Evolutionary conservation across 2,329 filamentous ascomycete genomes (phyloP).

Genomic region (Metarhizium anisopliae): DNA sequence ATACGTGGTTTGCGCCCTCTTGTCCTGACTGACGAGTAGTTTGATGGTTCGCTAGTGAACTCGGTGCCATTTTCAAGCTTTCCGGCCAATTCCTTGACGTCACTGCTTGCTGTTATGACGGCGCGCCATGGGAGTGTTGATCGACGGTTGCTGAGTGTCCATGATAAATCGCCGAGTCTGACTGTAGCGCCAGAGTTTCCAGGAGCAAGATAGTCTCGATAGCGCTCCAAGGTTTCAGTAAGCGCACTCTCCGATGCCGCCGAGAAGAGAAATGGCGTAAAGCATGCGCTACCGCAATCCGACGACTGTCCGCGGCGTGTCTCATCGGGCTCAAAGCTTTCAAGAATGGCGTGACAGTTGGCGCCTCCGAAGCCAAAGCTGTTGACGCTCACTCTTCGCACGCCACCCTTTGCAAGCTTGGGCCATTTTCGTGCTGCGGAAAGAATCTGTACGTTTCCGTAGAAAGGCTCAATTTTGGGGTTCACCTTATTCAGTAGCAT

Average conservation of each 20-base stretch:
- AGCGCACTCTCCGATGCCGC: not conserved
- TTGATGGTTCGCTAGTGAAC: not conserved
- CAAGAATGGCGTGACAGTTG: conserved; percentile 34
- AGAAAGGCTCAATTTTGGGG: conserved; percentile 16
- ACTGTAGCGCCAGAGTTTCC: not conserved
- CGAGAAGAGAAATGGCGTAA: not conserved
- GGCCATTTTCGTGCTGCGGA: conserved; percentile 15
- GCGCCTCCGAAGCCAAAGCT: conserved; percentile 42
- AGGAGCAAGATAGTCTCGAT: not conserved
- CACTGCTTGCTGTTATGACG: no score
- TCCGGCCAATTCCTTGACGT: not conserved
- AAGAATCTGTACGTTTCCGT: conserved; percentile 12
- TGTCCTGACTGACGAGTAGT: not conserved
- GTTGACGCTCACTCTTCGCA: conserved; percentile 34
- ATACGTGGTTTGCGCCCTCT: conserved; percentile 1
- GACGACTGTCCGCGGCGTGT: not conserved
- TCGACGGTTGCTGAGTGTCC: not conserved
- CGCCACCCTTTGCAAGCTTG: not conserved
- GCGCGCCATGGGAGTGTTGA: not conserved
- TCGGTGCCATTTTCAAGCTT: not conserved
- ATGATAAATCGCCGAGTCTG: not conserved
- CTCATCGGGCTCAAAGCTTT: not conserved
- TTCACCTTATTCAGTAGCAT: conserved; percentile 20
- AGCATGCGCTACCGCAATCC: not conserved
- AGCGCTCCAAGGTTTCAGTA: not conserved